phyloP scores from a whole-genome alignment of 768 basidiomycete species.

The Krasilnikovozyma curviuscula region DNA sequence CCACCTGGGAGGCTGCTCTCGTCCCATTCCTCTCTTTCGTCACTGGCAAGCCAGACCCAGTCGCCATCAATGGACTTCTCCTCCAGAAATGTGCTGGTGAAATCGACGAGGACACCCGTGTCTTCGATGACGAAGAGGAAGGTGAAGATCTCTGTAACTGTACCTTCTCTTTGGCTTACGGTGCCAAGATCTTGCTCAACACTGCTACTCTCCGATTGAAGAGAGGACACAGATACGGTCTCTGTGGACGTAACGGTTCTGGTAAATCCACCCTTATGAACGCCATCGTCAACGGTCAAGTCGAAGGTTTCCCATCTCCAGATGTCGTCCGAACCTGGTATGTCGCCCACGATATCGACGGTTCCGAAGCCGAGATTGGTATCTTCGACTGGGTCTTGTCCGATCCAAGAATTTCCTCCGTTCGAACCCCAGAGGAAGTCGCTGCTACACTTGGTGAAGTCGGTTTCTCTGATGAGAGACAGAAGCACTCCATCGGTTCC shows the following conservation, averaged over 20 bases:
- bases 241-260: slow-evolving; percentile 96
- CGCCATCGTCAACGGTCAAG: slow-evolving; percentile 39
- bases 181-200: slow-evolving; percentile 95
- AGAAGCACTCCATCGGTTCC: slow-evolving; percentile 63
- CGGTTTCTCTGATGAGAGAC: slow-evolving; percentile 76
- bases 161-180: slow-evolving; percentile 95
- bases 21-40: slow-evolving; percentile 55
- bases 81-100: slow-evolving; percentile 74
- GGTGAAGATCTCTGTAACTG: slow-evolving; percentile 98
- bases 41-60: slow-evolving; percentile 43
- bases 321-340: slow-evolving; percentile 97
- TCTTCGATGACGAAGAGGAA: slow-evolving; percentile 76
- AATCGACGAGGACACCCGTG: slow-evolving; percentile 39
- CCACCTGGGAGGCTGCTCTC: slow-evolving; percentile 61
- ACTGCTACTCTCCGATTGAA: slow-evolving; percentile 91
- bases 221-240: slow-evolving; percentile 95
- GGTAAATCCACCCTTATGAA: slow-evolving; percentile 43
- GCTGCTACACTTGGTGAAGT: slow-evolving; percentile 68
- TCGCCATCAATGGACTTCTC: slow-evolving; percentile 58
- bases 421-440: slow-evolving; percentile 40
- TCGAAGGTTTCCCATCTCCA: slow-evolving; percentile 94
- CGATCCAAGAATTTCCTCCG: slow-evolving; percentile 62
- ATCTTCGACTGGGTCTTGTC: slow-evolving; percentile 69
- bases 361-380: slow-evolving; percentile 75
- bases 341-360: slow-evolving; percentile 97